These are phyloP conservation scores for Sugiyamaella floridensis DNA, from an alignment of 805 yeast species.

Conservation along the genomic window DNA sequence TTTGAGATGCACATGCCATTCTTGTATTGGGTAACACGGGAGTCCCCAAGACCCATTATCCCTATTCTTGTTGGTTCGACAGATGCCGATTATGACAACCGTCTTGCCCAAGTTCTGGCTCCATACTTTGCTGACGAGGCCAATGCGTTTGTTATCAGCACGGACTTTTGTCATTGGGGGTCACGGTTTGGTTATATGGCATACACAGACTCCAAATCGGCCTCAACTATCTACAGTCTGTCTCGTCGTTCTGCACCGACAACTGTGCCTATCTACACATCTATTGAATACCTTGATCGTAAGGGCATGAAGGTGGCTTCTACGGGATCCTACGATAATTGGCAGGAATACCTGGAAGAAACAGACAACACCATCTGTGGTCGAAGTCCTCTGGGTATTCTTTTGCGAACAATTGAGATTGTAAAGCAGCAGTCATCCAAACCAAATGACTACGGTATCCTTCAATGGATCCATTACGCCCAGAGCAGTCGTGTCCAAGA, in stretches of 20 bases:
- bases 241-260: conserved; percentile 16
- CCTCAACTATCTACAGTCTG: conserved; percentile 20
- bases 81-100: conserved; percentile 37
- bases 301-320: conserved; percentile 59
- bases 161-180: conserved; percentile 97
- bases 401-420: conserved; percentile 50
- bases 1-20: conserved; percentile 93
- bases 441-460: conserved; percentile 26
- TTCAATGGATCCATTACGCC: conserved; percentile 71
- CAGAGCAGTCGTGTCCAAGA: conserved; percentile 57
- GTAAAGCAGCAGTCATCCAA: conserved; percentile 2
- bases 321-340: conserved; percentile 47
- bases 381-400: conserved; percentile 66
- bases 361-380: conserved; percentile 95
- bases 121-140: conserved; percentile 48
- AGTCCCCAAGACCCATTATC: conserved; percentile 36
- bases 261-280: conserved; percentile 50
- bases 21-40: conserved; percentile 40
- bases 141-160: conserved; percentile 70
- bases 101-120: conserved; percentile 42
- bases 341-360: conserved; percentile 57
- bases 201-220: conserved; percentile 32
- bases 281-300: conserved; percentile 69
- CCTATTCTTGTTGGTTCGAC: conserved; percentile 77
- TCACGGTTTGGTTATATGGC: conserved; percentile 51